Evolutionary conservation across 768 basidiomycete genomes (phyloP).

Genomic region (Tylopilus balloui): DNA sequence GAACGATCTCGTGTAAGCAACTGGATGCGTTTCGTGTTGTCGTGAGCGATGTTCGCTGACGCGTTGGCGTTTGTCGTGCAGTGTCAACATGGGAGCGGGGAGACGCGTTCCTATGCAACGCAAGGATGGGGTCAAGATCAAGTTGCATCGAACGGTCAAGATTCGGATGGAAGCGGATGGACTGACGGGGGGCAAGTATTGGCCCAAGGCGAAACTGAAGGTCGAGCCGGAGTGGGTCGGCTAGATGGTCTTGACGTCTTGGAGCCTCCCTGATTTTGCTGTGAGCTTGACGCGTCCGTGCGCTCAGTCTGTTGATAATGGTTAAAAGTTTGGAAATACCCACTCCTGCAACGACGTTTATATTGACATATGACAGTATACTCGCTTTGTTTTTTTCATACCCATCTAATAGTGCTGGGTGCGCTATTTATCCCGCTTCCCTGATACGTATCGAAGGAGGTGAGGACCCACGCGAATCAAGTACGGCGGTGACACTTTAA

Average conservation of each 20-base stretch:
- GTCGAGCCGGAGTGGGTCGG: slow-evolving; percentile 40
- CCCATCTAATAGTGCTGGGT: no score
- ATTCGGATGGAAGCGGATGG: slow-evolving; percentile 49
- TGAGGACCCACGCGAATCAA: no score
- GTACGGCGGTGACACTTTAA: no score
- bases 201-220: slow-evolving; percentile 37
- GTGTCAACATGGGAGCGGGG: slow-evolving; percentile 39
- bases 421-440: no score
- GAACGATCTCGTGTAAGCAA: slow-evolving; percentile 15
- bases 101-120: slow-evolving; percentile 40
- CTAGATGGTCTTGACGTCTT: slow-evolving; percentile 19
- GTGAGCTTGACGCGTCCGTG: background rate
- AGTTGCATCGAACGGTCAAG: slow-evolving; percentile 46
- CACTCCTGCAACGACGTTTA: no score
- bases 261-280: background rate
- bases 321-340: no score
- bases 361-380: no score
- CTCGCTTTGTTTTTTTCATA: no score
- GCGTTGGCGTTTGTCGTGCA: background rate
- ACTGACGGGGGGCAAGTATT: slow-evolving; percentile 33
- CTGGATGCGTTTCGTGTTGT: background rate
- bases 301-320: no score
- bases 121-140: slow-evolving; percentile 36
- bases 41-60: slow-evolving; percentile 1
- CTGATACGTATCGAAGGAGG: no score